These are phyloP conservation scores for Pleurotus citrinopileatus DNA, from an alignment of 768 basidiomycete species.

Conservation along the genomic window DNA sequence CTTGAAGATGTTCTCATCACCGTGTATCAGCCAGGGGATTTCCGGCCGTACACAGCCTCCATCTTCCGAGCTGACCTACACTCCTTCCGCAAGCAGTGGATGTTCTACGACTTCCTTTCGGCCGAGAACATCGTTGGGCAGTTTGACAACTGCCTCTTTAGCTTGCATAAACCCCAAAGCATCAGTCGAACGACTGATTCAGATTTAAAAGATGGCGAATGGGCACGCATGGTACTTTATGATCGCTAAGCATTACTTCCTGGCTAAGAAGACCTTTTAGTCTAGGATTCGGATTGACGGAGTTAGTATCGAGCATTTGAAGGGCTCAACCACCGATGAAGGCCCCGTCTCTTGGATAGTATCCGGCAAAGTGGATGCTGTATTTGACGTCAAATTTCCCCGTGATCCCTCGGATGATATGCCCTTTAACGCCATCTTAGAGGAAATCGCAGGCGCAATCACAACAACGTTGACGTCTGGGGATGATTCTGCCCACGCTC, in stretches of 20 bases:
- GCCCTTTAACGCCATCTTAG: conserved; percentile 77
- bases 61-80: conserved; percentile 92
- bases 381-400: conserved; percentile 97
- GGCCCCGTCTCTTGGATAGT: conserved; percentile 98
- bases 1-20: conserved; percentile 93
- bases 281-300: conserved; percentile 96
- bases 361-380: conserved; percentile 94
- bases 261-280: conserved; percentile 33
- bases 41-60: conserved; percentile 88
- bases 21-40: conserved; percentile 89
- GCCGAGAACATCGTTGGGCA: conserved; percentile 97
- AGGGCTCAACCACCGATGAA: conserved; percentile 67
- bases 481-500: conserved; percentile 36
- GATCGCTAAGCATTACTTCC: not conserved
- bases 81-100: conserved; percentile 85
- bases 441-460: conserved; percentile 89
- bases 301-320: conserved; percentile 93
- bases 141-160: conserved; percentile 96
- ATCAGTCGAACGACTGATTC: conserved; percentile 88
- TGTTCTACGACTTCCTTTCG: conserved; percentile 92
- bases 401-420: conserved; percentile 66
- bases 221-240: conserved; percentile 81
- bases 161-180: conserved; percentile 93
- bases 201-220: conserved; percentile 78
- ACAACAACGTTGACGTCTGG: conserved; percentile 50